Conservation (phyloP, 1,139 yeast genomes). For the Taphrina pruni region DNA sequence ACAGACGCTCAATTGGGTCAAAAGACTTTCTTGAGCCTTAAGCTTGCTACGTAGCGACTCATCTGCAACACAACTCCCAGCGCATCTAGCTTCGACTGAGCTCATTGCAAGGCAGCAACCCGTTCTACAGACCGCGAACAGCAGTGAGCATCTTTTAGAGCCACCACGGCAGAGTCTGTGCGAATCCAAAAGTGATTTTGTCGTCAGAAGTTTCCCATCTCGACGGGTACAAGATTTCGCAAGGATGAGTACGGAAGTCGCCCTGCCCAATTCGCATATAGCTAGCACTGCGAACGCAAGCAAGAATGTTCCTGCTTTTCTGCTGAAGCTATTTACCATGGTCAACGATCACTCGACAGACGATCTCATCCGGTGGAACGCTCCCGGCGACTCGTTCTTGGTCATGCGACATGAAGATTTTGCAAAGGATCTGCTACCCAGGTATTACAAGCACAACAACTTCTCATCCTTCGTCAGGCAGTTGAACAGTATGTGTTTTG, state of each 20-base stretch:
- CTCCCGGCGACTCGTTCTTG: slow-evolving; percentile 82
- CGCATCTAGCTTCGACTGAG: too few species aligned
- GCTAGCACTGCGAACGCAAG: slow-evolving; percentile 17
- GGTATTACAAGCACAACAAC: slow-evolving; percentile 90
- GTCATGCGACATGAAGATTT: slow-evolving; percentile 85
- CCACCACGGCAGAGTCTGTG: too few species aligned
- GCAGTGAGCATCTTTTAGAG: too few species aligned
- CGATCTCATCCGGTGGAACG: slow-evolving; percentile 79
- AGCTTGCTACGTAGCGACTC: not conserved
- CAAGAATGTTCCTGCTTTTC: slow-evolving; percentile 42
- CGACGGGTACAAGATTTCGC: not conserved
- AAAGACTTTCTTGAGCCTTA: not conserved
- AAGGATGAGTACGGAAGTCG: slow-evolving; percentile 20
- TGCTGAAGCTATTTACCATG: slow-evolving; percentile 58
- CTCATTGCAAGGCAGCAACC: too few species aligned
- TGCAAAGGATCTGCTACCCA: slow-evolving; percentile 82
- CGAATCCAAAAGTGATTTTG: not conserved
- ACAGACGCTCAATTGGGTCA: not conserved
- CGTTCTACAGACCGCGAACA: too few species aligned
- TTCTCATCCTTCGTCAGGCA: slow-evolving; percentile 95
- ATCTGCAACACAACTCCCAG: not conserved
- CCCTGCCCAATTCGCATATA: slow-evolving; percentile 6
- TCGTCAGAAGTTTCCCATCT: not conserved
- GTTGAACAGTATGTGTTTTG: slow-evolving; percentile 60
- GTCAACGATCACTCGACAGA: slow-evolving; percentile 77